Base-by-base conservation (phyloP, 2,329 filamentous ascomycete genomes). In the Phoma sp. region DNA sequence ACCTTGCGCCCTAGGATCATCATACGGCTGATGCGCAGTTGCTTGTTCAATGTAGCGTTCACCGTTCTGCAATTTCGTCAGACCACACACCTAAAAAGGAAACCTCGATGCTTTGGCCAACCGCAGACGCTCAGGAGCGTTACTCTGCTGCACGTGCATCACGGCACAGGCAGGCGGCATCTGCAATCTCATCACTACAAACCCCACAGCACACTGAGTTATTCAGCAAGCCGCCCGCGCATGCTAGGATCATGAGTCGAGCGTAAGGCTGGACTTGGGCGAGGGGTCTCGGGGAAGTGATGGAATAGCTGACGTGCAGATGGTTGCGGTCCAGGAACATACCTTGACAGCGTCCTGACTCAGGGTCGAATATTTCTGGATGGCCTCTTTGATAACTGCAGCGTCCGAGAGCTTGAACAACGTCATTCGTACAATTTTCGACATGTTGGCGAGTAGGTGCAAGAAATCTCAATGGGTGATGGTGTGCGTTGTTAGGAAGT, bases 41-140 rank as follows among this genome's bases (percentile, higher is more conserved):
- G 84, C 77, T 52, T 80, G 79, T 39, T 86, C 73, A 60, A 91
- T 89, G 71, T 91, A 91, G 1, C 86, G 86, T 69, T 89, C 86
- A 58, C 86, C 88, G 64, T 89, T 82, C 89, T 91, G 29, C 9
- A 30, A 36, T 11, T 11, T 7, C 24, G 46, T 55, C 29, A 55
- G 52, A 18, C 29, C 4, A 9, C 7, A 6, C 4, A 42, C 18
- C 3, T 10, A 41, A 13, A 7, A 33, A 7, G 4, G 1, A 22
- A 30, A 33, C 2, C 22, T 44, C 33, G 27, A 54, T 37, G n/a
- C 13, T 41, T 27, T 29, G 5, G 24, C 39, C 14, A 42, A 25
- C 27, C 25, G 39, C 13, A 14, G 6, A 4, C 18, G 18, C 29
- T 14, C 10, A 32, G n/a, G 22, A 10, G 14, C 25, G 4, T 22